Evolutionary conservation across 208 protist species (phyloP), one percentile per base, ranked within the genome.

Genomic region (Leishmania lainsoni): DNA sequence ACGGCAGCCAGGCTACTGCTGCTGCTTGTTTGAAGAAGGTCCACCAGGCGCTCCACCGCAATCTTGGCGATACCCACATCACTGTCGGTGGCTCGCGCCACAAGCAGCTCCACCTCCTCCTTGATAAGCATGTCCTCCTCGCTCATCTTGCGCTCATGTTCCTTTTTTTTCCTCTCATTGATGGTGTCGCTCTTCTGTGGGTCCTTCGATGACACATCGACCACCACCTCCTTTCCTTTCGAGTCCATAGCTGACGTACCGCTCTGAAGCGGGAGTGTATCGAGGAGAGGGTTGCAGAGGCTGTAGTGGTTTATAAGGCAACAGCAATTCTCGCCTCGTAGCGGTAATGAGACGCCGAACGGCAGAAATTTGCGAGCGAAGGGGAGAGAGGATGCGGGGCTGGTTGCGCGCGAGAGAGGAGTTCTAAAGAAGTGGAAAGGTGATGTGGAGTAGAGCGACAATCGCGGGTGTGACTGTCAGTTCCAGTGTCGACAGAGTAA

Each of bases 1-100:
- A 99, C 98, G 6, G 99, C 99, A 0, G 99, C 99, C 87, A 99
- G 99, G 61, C 98, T 99, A 5, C 96, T 96, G 17, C 96, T 95
- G 59, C 98, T 99, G 68, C 95, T 90, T n/a, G 94, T 96, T 65
- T 94, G 94, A 69, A 99, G 97, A 80, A 99, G 90, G 22, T 93
- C 94, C 32, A 92, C 92, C 32, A 99, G 87, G 61, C 93, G 90
- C 54, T 98, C 89, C 51, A 99, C 86, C 0, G 98, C 98, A n/a
- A 89, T 74, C 51, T 87, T 89, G 39, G 94, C 91, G 39, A 99
- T 83, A 12, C 79, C 91, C 14, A 72, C 71, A 78, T 99, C 94
- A 49, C 59, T 79, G 75, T 99, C 98, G 17, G 83, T 84, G 3
- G 89, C 82, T 35, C 95, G 89, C 48, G 94, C 89, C 35, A 99